A percentile compares a stretch with the other conserved stretches of the same genome.
Conservation (phyloP, 495 filamentous ascomycete genomes). For the Xylaria longipes region DNA sequence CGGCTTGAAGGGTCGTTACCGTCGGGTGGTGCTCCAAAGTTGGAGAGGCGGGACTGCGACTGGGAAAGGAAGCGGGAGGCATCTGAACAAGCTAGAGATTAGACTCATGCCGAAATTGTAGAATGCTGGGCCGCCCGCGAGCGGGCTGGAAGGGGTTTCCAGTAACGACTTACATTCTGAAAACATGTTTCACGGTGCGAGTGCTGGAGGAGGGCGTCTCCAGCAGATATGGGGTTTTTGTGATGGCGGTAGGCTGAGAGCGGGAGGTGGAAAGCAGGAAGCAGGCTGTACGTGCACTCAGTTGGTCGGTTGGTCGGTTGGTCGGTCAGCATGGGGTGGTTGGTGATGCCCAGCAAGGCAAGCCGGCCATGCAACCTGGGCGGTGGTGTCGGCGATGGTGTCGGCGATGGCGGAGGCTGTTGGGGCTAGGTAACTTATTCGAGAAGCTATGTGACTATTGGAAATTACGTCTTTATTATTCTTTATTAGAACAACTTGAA, state of each 20-base stretch:
- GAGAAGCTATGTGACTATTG: slow-evolving; percentile 15
- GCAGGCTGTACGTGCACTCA: not conserved
- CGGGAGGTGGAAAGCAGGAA: not conserved
- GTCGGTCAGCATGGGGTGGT: slow-evolving; percentile 8
- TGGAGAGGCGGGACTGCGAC: slow-evolving; percentile 84
- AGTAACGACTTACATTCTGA: slow-evolving; percentile 82
- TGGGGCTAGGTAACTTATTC: not conserved
- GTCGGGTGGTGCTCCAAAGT: slow-evolving; percentile 66
- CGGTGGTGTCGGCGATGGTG: not conserved
- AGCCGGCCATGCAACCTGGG: slow-evolving; percentile 9
- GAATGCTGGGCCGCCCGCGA: slow-evolving; percentile 6
- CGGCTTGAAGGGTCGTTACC: slow-evolving; percentile 50
- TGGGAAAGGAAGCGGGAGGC: slow-evolving; percentile 96
- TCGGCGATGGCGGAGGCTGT: not conserved
- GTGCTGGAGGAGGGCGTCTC: slow-evolving; percentile 42
- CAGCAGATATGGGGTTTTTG: slow-evolving; percentile 29
- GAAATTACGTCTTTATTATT: not conserved
- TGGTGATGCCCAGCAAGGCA: slow-evolving; percentile 25
- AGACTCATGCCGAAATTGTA: slow-evolving; percentile 17
- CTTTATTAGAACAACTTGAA: not conserved
- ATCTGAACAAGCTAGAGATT: slow-evolving; percentile 62
- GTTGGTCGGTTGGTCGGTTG: slow-evolving; percentile 1
- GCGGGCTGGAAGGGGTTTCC: not conserved
- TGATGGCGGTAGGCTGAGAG: slow-evolving; percentile 23
- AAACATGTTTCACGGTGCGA: slow-evolving; percentile 69